Evolutionary conservation across 2,329 filamentous ascomycete genomes (phyloP), one percentile per base, ranked within the genome.

Genomic region (Fusarium sp.): DNA sequence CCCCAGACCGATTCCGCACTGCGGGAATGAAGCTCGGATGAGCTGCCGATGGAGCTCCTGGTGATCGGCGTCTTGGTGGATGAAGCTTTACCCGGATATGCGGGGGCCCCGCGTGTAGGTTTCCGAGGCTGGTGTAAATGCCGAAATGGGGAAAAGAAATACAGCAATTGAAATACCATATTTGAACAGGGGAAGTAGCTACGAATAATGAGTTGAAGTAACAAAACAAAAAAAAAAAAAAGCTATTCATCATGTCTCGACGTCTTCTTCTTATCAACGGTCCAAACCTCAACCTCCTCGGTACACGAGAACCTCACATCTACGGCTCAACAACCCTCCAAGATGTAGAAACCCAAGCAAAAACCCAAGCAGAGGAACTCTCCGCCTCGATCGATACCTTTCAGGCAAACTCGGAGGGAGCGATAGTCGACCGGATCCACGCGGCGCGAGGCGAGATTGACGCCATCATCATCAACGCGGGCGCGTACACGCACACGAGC

Each of bases 251-350:
- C 69, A 85, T 85, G 81, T 68, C 82, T 35, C 83, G 82, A 66
- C 81, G 78, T 63, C 90, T 95, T 79, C 90, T 95, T 76, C 86
- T 95, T 74, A 90, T 95, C 85, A 95, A 95, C 82, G 93, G 93
- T n/a, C 93, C 93, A 35, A 95, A 95, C 81, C 91, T 95, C 77
- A 95, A 95, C 84, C 91, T 95, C 59, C 88, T 95, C 33, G 93
- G 93, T 38, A 92, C 90, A 14, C 88, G 94, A 25, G 93, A 96
- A 81, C 93, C 93, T 17, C 84, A 90, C 32, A 88, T 94, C 77
- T 95, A 95, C 84, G 93, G 93, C 79, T 86, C 85, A 70, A 91
- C 90, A 1, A 94, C 93, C 0, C 90, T 95, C 14, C 60, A 85
- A 22, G 89, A 94, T 73, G 87, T 95, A 17, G 86, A 90, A 56